Evolutionary conservation across 2,329 filamentous ascomycete species (phyloP), one percentile per base, ranked within the genome.

Genomic region (Ophioceras dolichostomum): DNA sequence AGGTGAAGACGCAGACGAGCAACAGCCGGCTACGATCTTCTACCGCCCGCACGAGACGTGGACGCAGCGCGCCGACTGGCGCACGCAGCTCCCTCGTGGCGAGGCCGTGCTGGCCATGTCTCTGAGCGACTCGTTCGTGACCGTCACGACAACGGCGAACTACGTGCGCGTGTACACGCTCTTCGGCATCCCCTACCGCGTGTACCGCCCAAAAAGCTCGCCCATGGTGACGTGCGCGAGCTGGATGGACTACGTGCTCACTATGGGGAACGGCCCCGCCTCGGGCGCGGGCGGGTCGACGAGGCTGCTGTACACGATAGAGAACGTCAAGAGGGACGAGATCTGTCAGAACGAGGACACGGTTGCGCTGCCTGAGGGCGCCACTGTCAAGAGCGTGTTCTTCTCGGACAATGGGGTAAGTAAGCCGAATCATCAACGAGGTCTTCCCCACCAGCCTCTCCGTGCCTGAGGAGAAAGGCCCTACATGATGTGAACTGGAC

Each of bases 11-110:
- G 29, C 17, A 12, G 70, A 76, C 22, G 74, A 78, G 40, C n/a
- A n/a, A n/a, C 48, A 57, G 9, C 78, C 83, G 2, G 84, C 89
- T 4, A 80, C 78, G 22, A 76, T 98, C n/a, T 95, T 94, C 59
- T 98, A 96, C 58, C 76, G 91, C 6, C 91, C 93, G 0, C 91
- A 98, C 53, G 89, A 98, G 61, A 93, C 85, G 1, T 98, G 91
- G 91, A 95, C 88, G 2, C 73, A 84, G 35, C 73, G 91, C 36
- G 75, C 77, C 16, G 91, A 98, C 58, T 96, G 89, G 87, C 78
- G 85, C 35, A 94, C 83, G 0, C 70, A 82, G 45, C 61, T 98
- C n/a, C 91, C 91, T 0, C 71, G 73, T 22, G 86, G 86, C n/a
- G 91, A 98, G 59, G 72, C 79, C 10, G 76, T 95, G 3, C 79